These are phyloP conservation scores for Xylaria sp. DNA, from an alignment of 2,329 filamentous ascomycete species.

Conservation along the genomic window DNA sequence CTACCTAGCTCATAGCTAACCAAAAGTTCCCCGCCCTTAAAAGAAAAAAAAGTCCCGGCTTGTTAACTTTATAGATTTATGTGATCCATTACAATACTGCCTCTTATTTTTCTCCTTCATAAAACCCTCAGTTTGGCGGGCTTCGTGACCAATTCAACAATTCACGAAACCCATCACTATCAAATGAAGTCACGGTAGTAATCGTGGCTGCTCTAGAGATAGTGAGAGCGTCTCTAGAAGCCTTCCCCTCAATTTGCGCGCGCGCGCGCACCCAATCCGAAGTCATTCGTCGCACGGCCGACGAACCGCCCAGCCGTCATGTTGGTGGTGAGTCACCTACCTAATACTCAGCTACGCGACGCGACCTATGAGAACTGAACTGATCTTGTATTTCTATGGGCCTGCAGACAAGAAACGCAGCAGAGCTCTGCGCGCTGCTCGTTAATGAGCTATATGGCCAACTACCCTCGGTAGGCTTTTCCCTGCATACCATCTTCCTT, in stretches of 20 bases:
- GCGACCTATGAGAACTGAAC: slow-evolving; percentile 22
- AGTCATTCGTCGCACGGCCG: slow-evolving; percentile 31
- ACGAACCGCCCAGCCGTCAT: slow-evolving; percentile 41
- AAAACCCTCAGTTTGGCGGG: slow-evolving; percentile 9
- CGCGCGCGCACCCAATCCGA: slow-evolving; percentile 32
- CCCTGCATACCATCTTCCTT: neutral
- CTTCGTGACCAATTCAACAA: slow-evolving; percentile 8
- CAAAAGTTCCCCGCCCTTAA: slow-evolving; percentile 43
- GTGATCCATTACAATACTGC: slow-evolving; percentile 20
- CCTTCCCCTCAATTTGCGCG: slow-evolving; percentile 51
- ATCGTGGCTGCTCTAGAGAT: slow-evolving; percentile 79
- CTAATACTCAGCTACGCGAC: neutral
- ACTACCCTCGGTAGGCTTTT: slow-evolving; percentile 81
- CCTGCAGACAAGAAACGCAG: slow-evolving; percentile 74
- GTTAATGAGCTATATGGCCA: slow-evolving; percentile 92
- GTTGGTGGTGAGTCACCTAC: slow-evolving; percentile 49
- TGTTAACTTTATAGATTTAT: slow-evolving; percentile 5
- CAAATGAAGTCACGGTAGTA: slow-evolving; percentile 78
- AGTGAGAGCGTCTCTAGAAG: slow-evolving; percentile 81
- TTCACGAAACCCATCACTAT: slow-evolving; percentile 42
- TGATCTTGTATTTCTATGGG: slow-evolving; percentile 41
- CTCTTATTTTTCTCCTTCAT: slow-evolving; percentile 6
- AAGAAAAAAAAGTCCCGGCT: slow-evolving; percentile 42
- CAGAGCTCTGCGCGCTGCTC: slow-evolving; percentile 90
- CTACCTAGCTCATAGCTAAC: slow-evolving; percentile 14